phyloP scores from a whole-genome alignment of 2,329 filamentous ascomycete genomes.

The Plenodomus tracheiphilus region DNA sequence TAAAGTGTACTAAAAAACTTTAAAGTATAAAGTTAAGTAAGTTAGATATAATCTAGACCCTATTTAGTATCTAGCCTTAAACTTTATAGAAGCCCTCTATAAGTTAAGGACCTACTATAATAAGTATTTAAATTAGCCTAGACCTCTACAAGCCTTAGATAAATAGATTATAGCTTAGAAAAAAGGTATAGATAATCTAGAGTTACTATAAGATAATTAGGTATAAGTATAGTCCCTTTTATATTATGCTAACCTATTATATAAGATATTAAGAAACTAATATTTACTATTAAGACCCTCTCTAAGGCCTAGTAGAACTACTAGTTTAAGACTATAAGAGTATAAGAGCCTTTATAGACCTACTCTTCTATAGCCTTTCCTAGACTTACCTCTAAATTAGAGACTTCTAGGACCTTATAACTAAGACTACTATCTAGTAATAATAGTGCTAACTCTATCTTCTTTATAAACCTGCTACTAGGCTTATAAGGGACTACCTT shows the following conservation, averaged over 20 bases:
- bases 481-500: too few relatives aligned
- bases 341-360: too few relatives aligned
- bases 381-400: too few relatives aligned
- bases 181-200: background rate
- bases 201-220: background rate
- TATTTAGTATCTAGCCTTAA: background rate
- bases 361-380: too few relatives aligned
- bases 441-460: too few relatives aligned
- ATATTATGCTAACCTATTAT: background rate
- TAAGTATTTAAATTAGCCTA: background rate
- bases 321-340: too few relatives aligned
- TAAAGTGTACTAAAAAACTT: background rate
- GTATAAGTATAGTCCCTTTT: background rate
- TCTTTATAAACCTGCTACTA: too few relatives aligned
- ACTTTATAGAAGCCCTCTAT: background rate
- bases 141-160: background rate
- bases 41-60: conserved; percentile 1
- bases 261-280: background rate
- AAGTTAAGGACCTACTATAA: background rate
- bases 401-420: too few relatives aligned
- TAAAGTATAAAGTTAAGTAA: background rate
- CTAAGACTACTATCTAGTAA: too few relatives aligned
- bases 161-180: background rate
- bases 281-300: too few relatives aligned
- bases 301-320: too few relatives aligned